Conservation (phyloP, 2,329 filamentous ascomycete species). For the Talaromyces sp. region DNA sequence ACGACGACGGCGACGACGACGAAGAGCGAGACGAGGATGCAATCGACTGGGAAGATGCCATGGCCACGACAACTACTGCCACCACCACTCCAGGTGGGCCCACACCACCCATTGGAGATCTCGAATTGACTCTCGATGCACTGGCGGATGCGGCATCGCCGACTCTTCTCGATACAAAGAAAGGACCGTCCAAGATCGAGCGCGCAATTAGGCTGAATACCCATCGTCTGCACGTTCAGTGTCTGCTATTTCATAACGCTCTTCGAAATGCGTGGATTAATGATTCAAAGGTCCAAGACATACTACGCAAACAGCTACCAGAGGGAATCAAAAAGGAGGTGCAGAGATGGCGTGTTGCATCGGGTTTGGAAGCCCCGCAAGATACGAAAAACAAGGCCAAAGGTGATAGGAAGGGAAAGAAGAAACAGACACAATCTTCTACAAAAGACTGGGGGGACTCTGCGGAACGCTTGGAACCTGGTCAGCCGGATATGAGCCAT, state of each 20-base stretch:
- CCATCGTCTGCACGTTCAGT: constrained; percentile 84
- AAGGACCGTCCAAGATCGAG: constrained; percentile 80
- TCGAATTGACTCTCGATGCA: constrained; percentile 63
- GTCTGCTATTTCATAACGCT: constrained; percentile 83
- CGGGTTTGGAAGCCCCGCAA: constrained; percentile 49
- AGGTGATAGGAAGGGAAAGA: constrained; percentile 2
- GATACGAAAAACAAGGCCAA: constrained; percentile 35
- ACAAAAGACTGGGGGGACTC: constrained; percentile 65
- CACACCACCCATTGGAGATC: constrained; percentile 41
- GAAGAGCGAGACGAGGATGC: constrained; percentile 48
- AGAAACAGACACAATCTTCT: constrained; percentile 32
- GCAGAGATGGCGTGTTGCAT: constrained; percentile 65
- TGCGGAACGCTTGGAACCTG: constrained; percentile 64
- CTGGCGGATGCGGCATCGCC: constrained; percentile 49
- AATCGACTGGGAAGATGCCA: constrained; percentile 55
- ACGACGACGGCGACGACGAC: constrained; percentile 20
- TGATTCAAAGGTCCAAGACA: constrained; percentile 67
- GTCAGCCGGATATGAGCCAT: constrained; percentile 68
- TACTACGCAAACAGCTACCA: constrained; percentile 67
- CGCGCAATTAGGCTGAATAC: constrained; percentile 69
- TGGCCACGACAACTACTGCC: constrained; percentile 32
- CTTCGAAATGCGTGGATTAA: constrained; percentile 79
- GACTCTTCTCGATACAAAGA: constrained; percentile 62
- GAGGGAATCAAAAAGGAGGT: constrained; percentile 64
- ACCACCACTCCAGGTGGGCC: constrained; percentile 18